Conservation (phyloP, 139 green algal genomes). For the Pycnococcus provasolii region DNA sequence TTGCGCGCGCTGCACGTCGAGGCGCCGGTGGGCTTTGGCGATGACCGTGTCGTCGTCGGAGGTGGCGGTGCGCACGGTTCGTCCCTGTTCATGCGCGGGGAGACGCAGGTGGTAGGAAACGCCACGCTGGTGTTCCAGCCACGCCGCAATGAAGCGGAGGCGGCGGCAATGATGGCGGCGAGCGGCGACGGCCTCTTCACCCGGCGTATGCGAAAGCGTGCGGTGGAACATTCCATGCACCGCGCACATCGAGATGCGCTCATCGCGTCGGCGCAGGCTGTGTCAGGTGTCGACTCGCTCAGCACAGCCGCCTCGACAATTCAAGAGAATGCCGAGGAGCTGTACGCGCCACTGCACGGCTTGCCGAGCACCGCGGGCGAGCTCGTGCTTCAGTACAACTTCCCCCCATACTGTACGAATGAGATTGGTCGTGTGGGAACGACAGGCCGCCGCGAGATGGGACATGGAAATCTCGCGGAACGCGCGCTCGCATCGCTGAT, state of each 20-base stretch:
- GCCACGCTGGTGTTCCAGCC: slow-evolving; percentile 49
- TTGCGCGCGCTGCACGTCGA: too few relatives aligned
- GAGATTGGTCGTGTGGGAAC: slow-evolving; percentile 65
- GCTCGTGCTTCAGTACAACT: slow-evolving; percentile 85
- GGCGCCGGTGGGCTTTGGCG: too few relatives aligned
- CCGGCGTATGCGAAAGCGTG: too few relatives aligned
- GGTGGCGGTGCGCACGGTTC: slow-evolving; percentile 66
- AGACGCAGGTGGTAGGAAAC: slow-evolving; percentile 83
- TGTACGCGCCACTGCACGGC: slow-evolving; percentile 5
- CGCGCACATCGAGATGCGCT: too few relatives aligned
- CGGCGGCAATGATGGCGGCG: too few relatives aligned
- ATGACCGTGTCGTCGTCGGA: too few relatives aligned
- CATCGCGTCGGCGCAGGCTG: too few relatives aligned
- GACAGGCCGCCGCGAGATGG: slow-evolving; percentile 68
- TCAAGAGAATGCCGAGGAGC: neutral
- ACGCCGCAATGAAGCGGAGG: slow-evolving; percentile 22
- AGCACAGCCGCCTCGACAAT: too few relatives aligned
- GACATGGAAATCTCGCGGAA: slow-evolving; percentile 80
- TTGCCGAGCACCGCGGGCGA: neutral
- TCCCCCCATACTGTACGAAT: slow-evolving; percentile 84
- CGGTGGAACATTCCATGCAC: too few relatives aligned
- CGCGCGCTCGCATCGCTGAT: slow-evolving; percentile 43
- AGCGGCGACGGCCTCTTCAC: too few relatives aligned
- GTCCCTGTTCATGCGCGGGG: slow-evolving; percentile 89
- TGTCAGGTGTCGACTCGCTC: too few relatives aligned